These are phyloP conservation scores for Zygosaccharomyces pseudorouxii DNA, from an alignment of 805 yeast genomes.

Conservation along the genomic window DNA sequence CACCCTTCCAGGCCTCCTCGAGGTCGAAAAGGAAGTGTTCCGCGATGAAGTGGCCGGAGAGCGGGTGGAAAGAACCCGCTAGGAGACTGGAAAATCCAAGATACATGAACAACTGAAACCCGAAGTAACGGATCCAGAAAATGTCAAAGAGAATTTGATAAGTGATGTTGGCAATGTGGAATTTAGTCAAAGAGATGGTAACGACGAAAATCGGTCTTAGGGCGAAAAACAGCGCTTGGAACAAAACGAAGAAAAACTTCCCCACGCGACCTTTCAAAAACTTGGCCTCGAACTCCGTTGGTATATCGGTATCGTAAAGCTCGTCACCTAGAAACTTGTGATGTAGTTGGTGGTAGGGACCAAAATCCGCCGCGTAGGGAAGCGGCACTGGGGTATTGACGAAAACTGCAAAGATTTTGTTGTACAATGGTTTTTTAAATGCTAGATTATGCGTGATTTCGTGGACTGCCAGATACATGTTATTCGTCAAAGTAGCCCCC, in stretches of 20 bases:
- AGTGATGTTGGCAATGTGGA: conserved; percentile 62
- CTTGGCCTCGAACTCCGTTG: conserved; percentile 72
- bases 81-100: conserved; percentile 72
- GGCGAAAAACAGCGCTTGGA: conserved; percentile 85
- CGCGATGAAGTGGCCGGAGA: conserved; percentile 94
- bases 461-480: conserved; percentile 80
- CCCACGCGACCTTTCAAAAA: conserved; percentile 74
- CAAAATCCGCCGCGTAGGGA: conserved; percentile 83
- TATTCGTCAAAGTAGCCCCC: conserved; percentile 85
- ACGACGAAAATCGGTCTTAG: conserved; percentile 85
- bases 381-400: conserved; percentile 84
- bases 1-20: conserved; percentile 32
- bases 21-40: conserved; percentile 81
- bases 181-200: conserved; percentile 63
- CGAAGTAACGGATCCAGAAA: conserved; percentile 56
- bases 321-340: conserved; percentile 89
- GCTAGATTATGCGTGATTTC: conserved; percentile 82
- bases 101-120: conserved; percentile 58
- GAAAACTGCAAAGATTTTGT: conserved; percentile 70
- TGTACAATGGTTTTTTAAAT: conserved; percentile 71
- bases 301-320: conserved; percentile 79
- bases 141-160: conserved; percentile 57
- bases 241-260: conserved; percentile 85
- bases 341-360: conserved; percentile 84
- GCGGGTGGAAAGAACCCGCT: conserved; percentile 90